Percentiles rank a stretch among this genome's conserved stretches.
Evolutionary conservation across 148 eudicot genomes (phyloP).

Genomic region (Beta vulgaris): DNA sequence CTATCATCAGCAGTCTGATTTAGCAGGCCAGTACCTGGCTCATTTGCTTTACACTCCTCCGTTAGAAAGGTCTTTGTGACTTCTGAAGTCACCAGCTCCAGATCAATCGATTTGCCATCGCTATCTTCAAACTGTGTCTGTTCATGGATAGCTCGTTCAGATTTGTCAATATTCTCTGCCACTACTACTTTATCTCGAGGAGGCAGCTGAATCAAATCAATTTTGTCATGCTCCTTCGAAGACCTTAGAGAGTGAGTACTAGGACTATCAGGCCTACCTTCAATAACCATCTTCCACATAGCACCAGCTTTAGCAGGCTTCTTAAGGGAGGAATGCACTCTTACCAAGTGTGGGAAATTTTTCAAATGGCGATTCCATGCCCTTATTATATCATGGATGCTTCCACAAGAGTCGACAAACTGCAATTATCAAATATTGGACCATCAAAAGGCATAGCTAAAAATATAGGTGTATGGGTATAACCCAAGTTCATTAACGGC

Average conservation of each 20-base stretch:
- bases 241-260: constrained; percentile 15
- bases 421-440: constrained; percentile 31
- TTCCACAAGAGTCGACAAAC: constrained; percentile 81
- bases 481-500: too few relatives aligned
- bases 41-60: constrained; percentile 30
- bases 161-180: constrained; percentile 26
- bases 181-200: constrained; percentile 19
- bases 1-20: constrained; percentile 28
- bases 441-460: constrained; percentile 5
- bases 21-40: constrained; percentile 3
- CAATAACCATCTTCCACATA: constrained; percentile 21
- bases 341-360: constrained; percentile 58
- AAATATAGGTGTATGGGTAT: too few relatives aligned
- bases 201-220: constrained; percentile 22
- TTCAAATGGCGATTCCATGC: constrained; percentile 77
- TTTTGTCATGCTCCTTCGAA: constrained; percentile 22
- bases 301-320: constrained; percentile 33
- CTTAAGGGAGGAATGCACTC: constrained; percentile 39
- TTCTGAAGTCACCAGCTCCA: constrained; percentile 16
- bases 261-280: constrained; percentile 26
- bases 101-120: constrained; percentile 16
- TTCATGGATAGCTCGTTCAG: constrained; percentile 25
- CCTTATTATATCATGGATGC: constrained; percentile 56
- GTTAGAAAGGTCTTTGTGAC: constrained; percentile 16
- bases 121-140: constrained; percentile 26